phyloP scores from a whole-genome alignment of 2,329 filamentous ascomycete species.

The Periconia digitata region DNA sequence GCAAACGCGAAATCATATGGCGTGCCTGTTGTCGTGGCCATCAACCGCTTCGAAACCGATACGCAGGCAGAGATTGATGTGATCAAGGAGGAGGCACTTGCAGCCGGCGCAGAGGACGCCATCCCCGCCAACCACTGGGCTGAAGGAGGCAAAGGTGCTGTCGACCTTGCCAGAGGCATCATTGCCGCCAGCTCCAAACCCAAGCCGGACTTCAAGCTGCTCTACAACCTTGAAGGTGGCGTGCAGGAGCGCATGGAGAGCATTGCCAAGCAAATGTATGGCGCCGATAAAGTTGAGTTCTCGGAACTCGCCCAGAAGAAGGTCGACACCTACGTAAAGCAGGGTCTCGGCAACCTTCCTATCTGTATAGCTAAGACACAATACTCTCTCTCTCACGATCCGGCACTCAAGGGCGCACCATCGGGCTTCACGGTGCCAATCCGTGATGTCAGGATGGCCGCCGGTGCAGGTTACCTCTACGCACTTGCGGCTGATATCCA shows the following conservation, averaged over 20 bases:
- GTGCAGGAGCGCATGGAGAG: conserved; percentile 88
- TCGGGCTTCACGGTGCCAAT: conserved; percentile 94
- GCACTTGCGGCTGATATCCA: conserved; percentile 96
- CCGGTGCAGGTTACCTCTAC: conserved; percentile 79
- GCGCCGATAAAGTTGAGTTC: conserved; percentile 85
- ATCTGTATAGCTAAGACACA: conserved; percentile 99
- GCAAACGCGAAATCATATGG: conserved; percentile 86
- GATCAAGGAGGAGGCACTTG: conserved; percentile 85
- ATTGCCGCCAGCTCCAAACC: conserved; percentile 80
- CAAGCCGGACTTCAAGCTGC: conserved; percentile 75
- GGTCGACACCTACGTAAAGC: conserved; percentile 89
- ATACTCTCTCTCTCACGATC: conserved; percentile 93
- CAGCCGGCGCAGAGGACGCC: conserved; percentile 90
- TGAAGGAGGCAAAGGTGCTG: conserved; percentile 85
- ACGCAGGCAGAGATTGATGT: conserved; percentile 89
- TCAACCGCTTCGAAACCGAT: conserved; percentile 95
- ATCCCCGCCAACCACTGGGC: conserved; percentile 97
- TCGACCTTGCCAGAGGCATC: conserved; percentile 85
- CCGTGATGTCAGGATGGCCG: conserved; percentile 88
- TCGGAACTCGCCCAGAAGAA: conserved; percentile 94
- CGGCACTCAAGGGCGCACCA: conserved; percentile 90
- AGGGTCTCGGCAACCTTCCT: conserved; percentile 89
- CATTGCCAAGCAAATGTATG: conserved; percentile 93
- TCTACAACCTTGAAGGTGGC: conserved; percentile 75
- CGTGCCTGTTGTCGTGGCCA: conserved; percentile 90